Base-by-base conservation (phyloP, 768 basidiomycete species). In the Kondoa subrosea region DNA sequence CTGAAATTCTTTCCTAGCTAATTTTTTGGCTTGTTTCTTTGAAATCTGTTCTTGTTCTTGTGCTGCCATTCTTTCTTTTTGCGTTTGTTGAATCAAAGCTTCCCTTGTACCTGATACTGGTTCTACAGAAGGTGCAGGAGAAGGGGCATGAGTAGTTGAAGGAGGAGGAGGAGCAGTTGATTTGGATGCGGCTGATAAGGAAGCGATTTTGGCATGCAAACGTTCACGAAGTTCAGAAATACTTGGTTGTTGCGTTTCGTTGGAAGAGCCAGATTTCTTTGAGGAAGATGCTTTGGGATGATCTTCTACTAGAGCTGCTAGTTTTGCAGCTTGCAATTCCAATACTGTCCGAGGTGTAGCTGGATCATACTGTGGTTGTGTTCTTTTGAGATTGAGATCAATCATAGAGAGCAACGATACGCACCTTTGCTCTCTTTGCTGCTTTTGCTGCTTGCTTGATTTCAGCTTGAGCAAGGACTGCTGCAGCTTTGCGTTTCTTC, bases 11-110 rank as follows among this genome's bases (percentile, higher is more conserved):
- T 65, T 30, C 63, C 50, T 14, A 34, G 60, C 66, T 40, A 64
- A 30, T 64, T 64, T 34, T 33, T 68, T 25, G 31, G 65, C 68
- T 61, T 65, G 40, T 50, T 50, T 50, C 40, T 68, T 14, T 62
- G 63, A 50, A 57, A 68, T 16, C 34, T 32, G 27, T 34, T 66
- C 30, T 50, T 59, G 32, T 50, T 34, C 57, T 69, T 69, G 33
- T 32, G 15, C 8, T 8, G 26, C 68, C 68, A 58, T 57, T 56
- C 40, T 56, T 65, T 50, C 25, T 60, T 60, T 31, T 31, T 60
- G 58, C 58, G 58, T 26, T 31, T 60, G n/a, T 25, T 31, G 61
- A n/a, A 63, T 63, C 26, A 63, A 33, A 16, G 27, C 61, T 33
- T 63, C 61, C n/a, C 61, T 3, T 17, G 26, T 16, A 14, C 17